Evolutionary conservation across 2,329 filamentous ascomycete species (phyloP), one percentile per base, ranked within the genome.

Genomic region (Shiraia bambusicola): DNA sequence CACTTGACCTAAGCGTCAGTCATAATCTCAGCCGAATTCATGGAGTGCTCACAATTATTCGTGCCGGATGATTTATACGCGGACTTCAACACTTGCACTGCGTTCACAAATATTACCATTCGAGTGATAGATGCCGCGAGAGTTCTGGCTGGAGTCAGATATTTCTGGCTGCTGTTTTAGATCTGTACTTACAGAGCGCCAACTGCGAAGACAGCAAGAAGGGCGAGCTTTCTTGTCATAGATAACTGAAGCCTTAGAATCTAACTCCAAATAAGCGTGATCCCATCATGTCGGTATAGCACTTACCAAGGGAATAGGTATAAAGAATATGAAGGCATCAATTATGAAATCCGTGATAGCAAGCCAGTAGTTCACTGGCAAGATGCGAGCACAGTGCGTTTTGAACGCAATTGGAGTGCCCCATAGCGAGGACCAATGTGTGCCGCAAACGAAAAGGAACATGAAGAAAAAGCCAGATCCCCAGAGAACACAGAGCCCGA

Each of bases 251-350:
- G n/a, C n/a, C n/a, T n/a, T n/a, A n/a, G n/a, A n/a, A n/a, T n/a
- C n/a, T n/a, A n/a, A n/a, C n/a, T n/a, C n/a, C n/a, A n/a, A n/a
- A n/a, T n/a, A n/a, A n/a, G n/a, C n/a, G n/a, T n/a, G n/a, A n/a
- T n/a, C n/a, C n/a, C n/a, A n/a, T n/a, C n/a, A n/a, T n/a, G n/a
- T n/a, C n/a, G n/a, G 10, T 28, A 43, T 15, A 22, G 15, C 9
- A 33, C 31, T 6, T 28, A 45, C 42, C 37, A 45, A 28, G 15
- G 42, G 42, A 13, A 45, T 40, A 7, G 42, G 42, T 22, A 45
- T 27, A 4, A 45, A 10, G 22, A 45, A 40, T 6, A 45, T 41
- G 11, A 45, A 13, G 4, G 16, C 33, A 24, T 45, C 42, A 19
- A 45, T 19, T 4, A 37, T 13, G 15, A 33, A 44, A 22, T 44